A percentile compares a stretch with the other conserved stretches of the same genome.
Evolutionary conservation across 164 flowering plant genomes (phyloP).

Genomic region (Magnolia changhungtana): DNA sequence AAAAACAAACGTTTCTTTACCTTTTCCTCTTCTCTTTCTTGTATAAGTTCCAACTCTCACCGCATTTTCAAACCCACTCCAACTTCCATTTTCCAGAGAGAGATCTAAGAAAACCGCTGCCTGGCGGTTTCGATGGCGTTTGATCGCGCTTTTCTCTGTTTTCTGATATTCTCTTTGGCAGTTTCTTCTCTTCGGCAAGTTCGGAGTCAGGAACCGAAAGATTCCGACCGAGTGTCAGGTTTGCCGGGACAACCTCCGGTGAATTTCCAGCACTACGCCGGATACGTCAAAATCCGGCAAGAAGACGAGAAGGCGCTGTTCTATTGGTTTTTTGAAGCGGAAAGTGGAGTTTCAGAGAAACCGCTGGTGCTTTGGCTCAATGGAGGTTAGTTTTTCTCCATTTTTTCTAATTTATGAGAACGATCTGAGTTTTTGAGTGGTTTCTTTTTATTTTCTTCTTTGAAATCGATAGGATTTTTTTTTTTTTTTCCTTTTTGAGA

Average conservation of each 20-base stretch:
- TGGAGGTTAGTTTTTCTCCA: conserved; percentile 40
- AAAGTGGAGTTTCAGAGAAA: conserved; percentile 16
- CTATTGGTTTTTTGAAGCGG: conserved; percentile 64
- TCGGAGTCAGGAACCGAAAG: conserved; percentile 3
- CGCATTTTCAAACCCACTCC: background rate
- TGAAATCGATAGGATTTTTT: background rate
- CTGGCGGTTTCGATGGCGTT: conserved; percentile 11
- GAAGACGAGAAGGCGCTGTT: conserved; percentile 43
- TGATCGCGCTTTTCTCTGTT: background rate
- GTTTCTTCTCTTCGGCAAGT: background rate
- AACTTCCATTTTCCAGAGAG: background rate
- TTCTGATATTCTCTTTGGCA: conserved; percentile 5
- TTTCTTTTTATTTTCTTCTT: background rate
- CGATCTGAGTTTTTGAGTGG: background rate
- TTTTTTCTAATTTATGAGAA: background rate
- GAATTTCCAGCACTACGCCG: conserved; percentile 51
- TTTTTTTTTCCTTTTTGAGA: background rate
- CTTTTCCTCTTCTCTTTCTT: background rate
- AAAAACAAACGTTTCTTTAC: background rate
- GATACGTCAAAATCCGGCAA: conserved; percentile 40
- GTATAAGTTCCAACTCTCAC: background rate
- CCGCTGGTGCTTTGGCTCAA: conserved; percentile 68
- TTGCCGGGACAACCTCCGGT: conserved; percentile 58
- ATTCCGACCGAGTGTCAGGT: conserved; percentile 35
- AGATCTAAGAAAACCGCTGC: background rate